A percentile compares a stretch with the other conserved stretches of the same genome.
Evolutionary conservation across 2,329 filamentous ascomycete genomes (phyloP).

Genomic region (Truncatella angustata): DNA sequence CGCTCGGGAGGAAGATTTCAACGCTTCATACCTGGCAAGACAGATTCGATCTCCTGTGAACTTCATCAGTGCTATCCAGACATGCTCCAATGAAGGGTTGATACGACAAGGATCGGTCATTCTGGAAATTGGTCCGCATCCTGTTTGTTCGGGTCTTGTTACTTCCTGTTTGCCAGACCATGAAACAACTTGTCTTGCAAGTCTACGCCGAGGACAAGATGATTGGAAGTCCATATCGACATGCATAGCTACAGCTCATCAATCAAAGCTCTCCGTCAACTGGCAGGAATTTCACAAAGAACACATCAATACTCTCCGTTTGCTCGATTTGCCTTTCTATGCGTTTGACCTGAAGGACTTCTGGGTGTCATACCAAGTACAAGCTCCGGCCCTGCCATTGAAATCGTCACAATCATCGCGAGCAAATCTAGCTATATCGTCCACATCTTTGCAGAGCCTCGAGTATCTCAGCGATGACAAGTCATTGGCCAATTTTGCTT

Average conservation of each 20-base stretch:
- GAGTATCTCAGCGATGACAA: too few relatives aligned
- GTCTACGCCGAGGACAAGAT: constrained; percentile 54
- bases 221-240: constrained; percentile 57
- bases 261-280: constrained; percentile 56
- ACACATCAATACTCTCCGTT: constrained; percentile 37
- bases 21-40: constrained; percentile 57
- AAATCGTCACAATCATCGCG: too few relatives aligned
- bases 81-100: constrained; percentile 43
- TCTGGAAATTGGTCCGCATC: constrained; percentile 69
- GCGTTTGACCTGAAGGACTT: too few relatives aligned
- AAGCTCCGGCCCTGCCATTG: too few relatives aligned
- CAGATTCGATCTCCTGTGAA: constrained; percentile 65
- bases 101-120: constrained; percentile 55
- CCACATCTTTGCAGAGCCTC: too few relatives aligned
- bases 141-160: constrained; percentile 59
- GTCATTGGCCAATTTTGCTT: too few relatives aligned
- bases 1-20: constrained; percentile 40
- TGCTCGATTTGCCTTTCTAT: constrained; percentile 65
- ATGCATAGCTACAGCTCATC: constrained; percentile 47
- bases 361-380: too few relatives aligned
- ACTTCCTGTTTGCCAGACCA: constrained; percentile 31
- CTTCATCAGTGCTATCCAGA: constrained; percentile 57
- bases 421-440: too few relatives aligned
- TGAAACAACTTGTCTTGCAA: constrained; percentile 46
- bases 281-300: constrained; percentile 69